A percentile compares a stretch with the other conserved stretches of the same genome.
phyloP scores from a whole-genome alignment of 2,329 filamentous ascomycete genomes.

The Fusarium sp. region DNA sequence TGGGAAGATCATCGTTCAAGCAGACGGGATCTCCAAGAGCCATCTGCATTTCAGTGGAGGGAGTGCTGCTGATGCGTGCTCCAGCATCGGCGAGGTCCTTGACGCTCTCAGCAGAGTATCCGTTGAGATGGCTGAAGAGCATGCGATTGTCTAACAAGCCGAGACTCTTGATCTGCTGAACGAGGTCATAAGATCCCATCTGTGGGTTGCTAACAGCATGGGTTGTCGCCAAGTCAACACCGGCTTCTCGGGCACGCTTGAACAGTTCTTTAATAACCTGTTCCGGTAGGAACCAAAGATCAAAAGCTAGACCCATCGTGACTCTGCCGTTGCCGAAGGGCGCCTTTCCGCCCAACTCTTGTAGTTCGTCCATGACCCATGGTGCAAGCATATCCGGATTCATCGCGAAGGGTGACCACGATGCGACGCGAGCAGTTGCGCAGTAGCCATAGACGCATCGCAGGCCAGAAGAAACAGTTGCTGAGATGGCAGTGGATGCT shows the following conservation, averaged over 20 bases:
- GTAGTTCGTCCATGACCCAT: not conserved
- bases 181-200: not conserved
- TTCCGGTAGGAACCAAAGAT: slow-evolving; percentile 13
- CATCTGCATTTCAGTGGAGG: slow-evolving; percentile 29
- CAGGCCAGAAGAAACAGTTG: slow-evolving; percentile 5
- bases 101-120: not conserved
- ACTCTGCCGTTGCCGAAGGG: slow-evolving; percentile 1
- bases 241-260: not conserved
- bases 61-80: slow-evolving; percentile 12
- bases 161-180: not conserved
- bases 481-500: slow-evolving; percentile 7
- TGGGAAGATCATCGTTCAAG: not conserved
- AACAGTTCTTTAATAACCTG: not conserved
- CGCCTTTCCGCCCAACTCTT: not conserved
- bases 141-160: slow-evolving; percentile 4
- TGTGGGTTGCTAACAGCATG: slow-evolving; percentile 3
- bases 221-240: not conserved
- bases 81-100: not conserved
- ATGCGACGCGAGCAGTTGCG: slow-evolving; percentile 3
- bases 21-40: slow-evolving; percentile 4
- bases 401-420: slow-evolving; percentile 3
- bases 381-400: slow-evolving; percentile 1
- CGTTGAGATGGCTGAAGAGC: slow-evolving; percentile 11
- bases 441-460: slow-evolving; percentile 23
- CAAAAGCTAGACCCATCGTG: slow-evolving; percentile 19